Evolutionary conservation across 2,329 filamentous ascomycete genomes (phyloP), one percentile per base, ranked within the genome.

Genomic region (Apiospora rasikravindrae): DNA sequence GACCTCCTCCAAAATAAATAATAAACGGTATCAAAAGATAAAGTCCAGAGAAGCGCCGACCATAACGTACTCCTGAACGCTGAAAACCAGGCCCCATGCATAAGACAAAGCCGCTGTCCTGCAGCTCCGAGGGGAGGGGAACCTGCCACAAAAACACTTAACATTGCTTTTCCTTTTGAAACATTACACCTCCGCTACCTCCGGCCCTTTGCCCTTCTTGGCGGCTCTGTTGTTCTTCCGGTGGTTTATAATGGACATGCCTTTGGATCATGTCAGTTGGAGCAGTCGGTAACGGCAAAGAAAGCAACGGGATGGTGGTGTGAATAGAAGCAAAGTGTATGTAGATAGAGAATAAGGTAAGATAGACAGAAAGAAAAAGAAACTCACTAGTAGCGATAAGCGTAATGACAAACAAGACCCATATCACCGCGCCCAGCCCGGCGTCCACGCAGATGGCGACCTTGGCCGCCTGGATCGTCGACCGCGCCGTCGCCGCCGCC

Each of bases 301-400:
- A 42, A 42, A 13, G 40, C 40, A 10, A 10, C 10, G 13, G 8
- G 37, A 37, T 37, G 37, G 4, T 37, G 37, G 37, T 4, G 8
- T 37, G 37, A 37, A 8, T 11, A 14, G 14, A 45, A 45, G 44
- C 14, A 14, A 57, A 57, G 51, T 7, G 33, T 7, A 37, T 37
- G 2, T 29, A 29, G 24, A 1, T 10, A 3, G 29, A 4, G 6
- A 22, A 37, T 33, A 19, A 29, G 26, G n/a, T 10, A 29, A 57
- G 5, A 29, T 33, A 11, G 51, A 4, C 14, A 53, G 10, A 14
- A 13, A 26, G 24, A 53, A 13, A 53, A 42, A 6, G 26, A 16
- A n/a, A 57, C 68, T 69, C 37, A 69, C 68, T 42, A 5, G 68
- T 69, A 24, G 68, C 42, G 1, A 69, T 57, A 24, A 69, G 68